These are phyloP conservation scores for Hippophae rhamnoides DNA, from an alignment of 306 rosid species.

Conservation along the genomic window DNA sequence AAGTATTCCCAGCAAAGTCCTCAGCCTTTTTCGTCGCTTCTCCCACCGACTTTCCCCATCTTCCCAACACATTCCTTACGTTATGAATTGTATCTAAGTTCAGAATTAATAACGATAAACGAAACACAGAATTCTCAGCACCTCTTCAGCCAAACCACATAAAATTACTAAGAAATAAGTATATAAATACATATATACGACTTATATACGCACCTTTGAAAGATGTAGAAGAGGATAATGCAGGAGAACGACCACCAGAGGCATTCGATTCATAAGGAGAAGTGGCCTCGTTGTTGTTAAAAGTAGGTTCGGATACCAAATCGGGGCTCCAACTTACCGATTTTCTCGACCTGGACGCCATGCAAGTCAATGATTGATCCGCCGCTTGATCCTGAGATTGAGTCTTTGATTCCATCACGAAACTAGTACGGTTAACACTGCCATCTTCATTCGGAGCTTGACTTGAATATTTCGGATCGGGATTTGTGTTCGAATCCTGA, in stretches of 20 bases:
- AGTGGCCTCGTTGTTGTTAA: slow-evolving; percentile 9
- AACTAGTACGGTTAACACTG: slow-evolving; percentile 9
- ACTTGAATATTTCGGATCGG: slow-evolving; percentile 13
- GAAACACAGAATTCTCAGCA: background rate
- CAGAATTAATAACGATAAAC: background rate
- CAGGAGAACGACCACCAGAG: slow-evolving; percentile 17
- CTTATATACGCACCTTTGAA: slow-evolving; percentile 41
- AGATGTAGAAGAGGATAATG: slow-evolving; percentile 29
- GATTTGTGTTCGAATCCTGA: slow-evolving; percentile 7
- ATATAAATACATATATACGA: background rate
- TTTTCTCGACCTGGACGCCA: slow-evolving; percentile 37
- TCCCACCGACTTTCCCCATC: slow-evolving; percentile 69
- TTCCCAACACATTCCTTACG: slow-evolving; percentile 61
- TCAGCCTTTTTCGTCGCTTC: slow-evolving; percentile 78
- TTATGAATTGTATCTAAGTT: slow-evolving; percentile 53
- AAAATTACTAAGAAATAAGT: background rate
- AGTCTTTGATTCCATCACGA: slow-evolving; percentile 28
- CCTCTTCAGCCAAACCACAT: background rate
- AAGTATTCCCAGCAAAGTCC: slow-evolving; percentile 83
- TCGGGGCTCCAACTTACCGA: slow-evolving; percentile 84
- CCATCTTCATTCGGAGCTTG: slow-evolving; percentile 25
- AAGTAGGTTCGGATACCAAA: slow-evolving; percentile 52
- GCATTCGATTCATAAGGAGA: slow-evolving; percentile 33
- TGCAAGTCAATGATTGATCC: slow-evolving; percentile 2
- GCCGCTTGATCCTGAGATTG: background rate